phyloP scores from a whole-genome alignment of 768 basidiomycete species.

The Hypholoma sublateritium region DNA sequence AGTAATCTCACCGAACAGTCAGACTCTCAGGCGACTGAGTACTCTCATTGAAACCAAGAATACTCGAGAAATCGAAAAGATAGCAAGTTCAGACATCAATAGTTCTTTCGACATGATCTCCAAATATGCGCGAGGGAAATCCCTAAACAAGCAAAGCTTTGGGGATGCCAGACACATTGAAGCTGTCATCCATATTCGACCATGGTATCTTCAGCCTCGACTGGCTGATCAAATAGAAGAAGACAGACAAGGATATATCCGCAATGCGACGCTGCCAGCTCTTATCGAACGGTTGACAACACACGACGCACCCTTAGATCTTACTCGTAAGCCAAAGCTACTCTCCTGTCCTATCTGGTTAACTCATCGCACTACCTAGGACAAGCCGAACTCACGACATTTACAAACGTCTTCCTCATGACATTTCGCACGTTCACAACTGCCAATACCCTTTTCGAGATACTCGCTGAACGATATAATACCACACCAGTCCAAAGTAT shows the following conservation, averaged over 20 bases:
- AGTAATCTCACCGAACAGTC: constrained; percentile 38
- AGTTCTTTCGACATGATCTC: constrained; percentile 22
- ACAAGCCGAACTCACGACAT: constrained; percentile 29
- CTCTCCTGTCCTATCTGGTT: neutral
- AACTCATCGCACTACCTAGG: constrained; percentile 13
- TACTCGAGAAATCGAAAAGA: constrained; percentile 31
- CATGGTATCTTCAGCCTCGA: constrained; percentile 62
- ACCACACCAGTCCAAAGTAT: constrained; percentile 52
- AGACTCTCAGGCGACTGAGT: constrained; percentile 30
- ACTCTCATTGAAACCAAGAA: constrained; percentile 36
- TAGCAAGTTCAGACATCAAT: constrained; percentile 27
- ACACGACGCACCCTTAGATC: constrained; percentile 38
- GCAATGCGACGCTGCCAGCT: constrained; percentile 68
- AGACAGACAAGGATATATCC: constrained; percentile 64
- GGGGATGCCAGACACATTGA: constrained; percentile 18
- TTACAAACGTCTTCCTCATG: constrained; percentile 69
- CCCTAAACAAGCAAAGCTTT: constrained; percentile 13
- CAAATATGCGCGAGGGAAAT: constrained; percentile 16
- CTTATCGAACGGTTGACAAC: constrained; percentile 70
- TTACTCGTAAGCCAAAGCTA: constrained; percentile 47
- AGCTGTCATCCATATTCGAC: constrained; percentile 21
- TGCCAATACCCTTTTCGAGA: constrained; percentile 65
- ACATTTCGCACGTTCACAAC: constrained; percentile 83
- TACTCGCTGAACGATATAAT: constrained; percentile 63
- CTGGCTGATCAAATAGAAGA: constrained; percentile 64